These are phyloP conservation scores for Cicer pinnatifidum DNA, from an alignment of 306 rosid genomes.

Conservation along the genomic window DNA sequence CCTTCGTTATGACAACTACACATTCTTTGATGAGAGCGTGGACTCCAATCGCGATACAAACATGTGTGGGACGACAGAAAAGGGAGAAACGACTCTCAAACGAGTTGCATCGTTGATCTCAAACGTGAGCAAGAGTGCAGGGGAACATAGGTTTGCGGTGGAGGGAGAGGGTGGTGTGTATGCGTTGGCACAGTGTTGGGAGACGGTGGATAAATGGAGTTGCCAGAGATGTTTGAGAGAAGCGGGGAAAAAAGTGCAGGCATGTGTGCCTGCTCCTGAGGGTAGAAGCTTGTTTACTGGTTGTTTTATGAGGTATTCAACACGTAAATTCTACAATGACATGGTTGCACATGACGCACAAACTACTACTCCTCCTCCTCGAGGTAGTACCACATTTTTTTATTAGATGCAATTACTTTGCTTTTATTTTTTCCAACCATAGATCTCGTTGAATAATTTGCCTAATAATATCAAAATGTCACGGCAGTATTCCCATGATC, in stretches of 20 bases:
- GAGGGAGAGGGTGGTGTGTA: constrained; percentile 48
- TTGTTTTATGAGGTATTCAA: constrained; percentile 63
- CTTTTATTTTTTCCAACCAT: too few relatives aligned
- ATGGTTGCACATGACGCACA: background rate
- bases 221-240: constrained; percentile 50
- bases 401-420: too few relatives aligned
- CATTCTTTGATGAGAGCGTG: constrained; percentile 44
- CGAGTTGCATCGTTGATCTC: constrained; percentile 20
- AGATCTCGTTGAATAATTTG: too few relatives aligned
- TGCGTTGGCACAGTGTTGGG: constrained; percentile 76
- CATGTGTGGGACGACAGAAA: constrained; percentile 33
- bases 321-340: constrained; percentile 49
- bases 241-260: constrained; percentile 32
- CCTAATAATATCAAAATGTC: too few relatives aligned
- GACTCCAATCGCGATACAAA: constrained; percentile 14
- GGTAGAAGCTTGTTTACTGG: constrained; percentile 60
- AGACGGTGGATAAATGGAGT: constrained; percentile 11
- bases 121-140: constrained; percentile 43
- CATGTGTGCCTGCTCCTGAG: constrained; percentile 50
- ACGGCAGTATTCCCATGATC: too few relatives aligned
- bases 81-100: too few relatives aligned
- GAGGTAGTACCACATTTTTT: background rate
- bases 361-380: background rate
- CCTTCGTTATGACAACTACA: constrained; percentile 57
- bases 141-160: constrained; percentile 43